These are phyloP conservation scores for Grosmannia clavigera DNA, from an alignment of 2,329 filamentous ascomycete genomes.

Conservation along the genomic window DNA sequence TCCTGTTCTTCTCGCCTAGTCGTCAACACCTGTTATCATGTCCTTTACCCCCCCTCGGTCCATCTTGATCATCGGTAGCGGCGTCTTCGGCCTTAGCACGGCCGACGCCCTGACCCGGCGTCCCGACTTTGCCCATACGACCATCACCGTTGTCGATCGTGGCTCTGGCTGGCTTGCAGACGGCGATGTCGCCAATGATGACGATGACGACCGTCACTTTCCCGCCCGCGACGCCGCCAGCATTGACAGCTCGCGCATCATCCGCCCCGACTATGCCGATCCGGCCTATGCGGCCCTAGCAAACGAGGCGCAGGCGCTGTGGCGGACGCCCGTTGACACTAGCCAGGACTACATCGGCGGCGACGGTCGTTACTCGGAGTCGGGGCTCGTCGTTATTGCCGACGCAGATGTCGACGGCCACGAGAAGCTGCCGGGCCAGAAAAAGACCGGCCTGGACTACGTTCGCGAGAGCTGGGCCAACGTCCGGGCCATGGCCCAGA, in stretches of 20 bases:
- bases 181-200: neutral
- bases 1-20: neutral
- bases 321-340: slow-evolving; percentile 31
- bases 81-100: slow-evolving; percentile 47
- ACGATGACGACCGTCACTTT: slow-evolving; percentile 31
- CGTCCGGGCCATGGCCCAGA: slow-evolving; percentile 36
- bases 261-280: slow-evolving; percentile 70
- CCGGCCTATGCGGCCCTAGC: slow-evolving; percentile 64
- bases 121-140: slow-evolving; percentile 36
- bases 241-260: slow-evolving; percentile 51
- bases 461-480: slow-evolving; percentile 49
- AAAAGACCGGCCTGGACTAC: slow-evolving; percentile 42
- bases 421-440: neutral
- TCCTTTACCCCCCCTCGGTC: slow-evolving; percentile 27
- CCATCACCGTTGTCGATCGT: slow-evolving; percentile 49
- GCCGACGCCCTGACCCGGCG: slow-evolving; percentile 59
- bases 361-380: slow-evolving; percentile 56
- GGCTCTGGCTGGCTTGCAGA: slow-evolving; percentile 18
- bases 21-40: slow-evolving; percentile 3
- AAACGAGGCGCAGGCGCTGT: slow-evolving; percentile 54
- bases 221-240: slow-evolving; percentile 47
- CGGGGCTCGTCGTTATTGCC: slow-evolving; percentile 53
- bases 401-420: slow-evolving; percentile 18
- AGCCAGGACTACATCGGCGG: slow-evolving; percentile 42
- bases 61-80: slow-evolving; percentile 58